Conservation (phyloP, 2,329 filamentous ascomycete genomes). For the Gnomoniopsis sp. region DNA sequence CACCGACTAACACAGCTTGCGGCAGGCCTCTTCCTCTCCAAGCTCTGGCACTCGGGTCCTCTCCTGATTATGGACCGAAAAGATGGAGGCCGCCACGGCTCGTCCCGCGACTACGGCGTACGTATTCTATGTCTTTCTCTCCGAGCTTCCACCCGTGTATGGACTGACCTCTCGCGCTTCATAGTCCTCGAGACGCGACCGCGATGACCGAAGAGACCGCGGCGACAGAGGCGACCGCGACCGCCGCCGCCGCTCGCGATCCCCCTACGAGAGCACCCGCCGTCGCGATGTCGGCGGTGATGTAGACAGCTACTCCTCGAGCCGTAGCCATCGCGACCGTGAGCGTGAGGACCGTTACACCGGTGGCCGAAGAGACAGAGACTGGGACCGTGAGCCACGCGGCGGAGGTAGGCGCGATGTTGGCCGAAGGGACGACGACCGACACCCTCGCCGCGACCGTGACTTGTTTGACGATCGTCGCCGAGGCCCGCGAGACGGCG, state of each 20-base stretch:
- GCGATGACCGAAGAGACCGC: slow-evolving; percentile 59
- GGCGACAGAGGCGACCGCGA: slow-evolving; percentile 35
- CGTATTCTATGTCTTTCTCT: slow-evolving; percentile 23
- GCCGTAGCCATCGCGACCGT: slow-evolving; percentile 85
- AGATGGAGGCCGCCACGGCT: slow-evolving; percentile 49
- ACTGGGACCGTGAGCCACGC: slow-evolving; percentile 35
- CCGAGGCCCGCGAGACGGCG: slow-evolving; percentile 38
- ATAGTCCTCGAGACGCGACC: slow-evolving; percentile 30
- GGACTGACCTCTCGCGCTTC: slow-evolving; percentile 7
- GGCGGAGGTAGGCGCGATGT: slow-evolving; percentile 55
- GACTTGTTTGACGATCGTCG: slow-evolving; percentile 63
- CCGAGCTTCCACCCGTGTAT: not conserved
- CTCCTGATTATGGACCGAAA: slow-evolving; percentile 23
- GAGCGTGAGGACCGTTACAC: slow-evolving; percentile 92
- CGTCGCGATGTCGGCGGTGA: slow-evolving; percentile 71
- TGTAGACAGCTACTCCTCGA: slow-evolving; percentile 82
- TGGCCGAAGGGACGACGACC: slow-evolving; percentile 65
- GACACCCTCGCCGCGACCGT: slow-evolving; percentile 43
- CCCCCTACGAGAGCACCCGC: slow-evolving; percentile 70
- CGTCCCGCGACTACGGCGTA: slow-evolving; percentile 53
- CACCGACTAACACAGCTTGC: slow-evolving; percentile 58
- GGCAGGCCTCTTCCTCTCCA: slow-evolving; percentile 47
- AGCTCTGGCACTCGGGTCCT: slow-evolving; percentile 9
- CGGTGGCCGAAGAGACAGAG: slow-evolving; percentile 42
- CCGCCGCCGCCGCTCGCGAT: slow-evolving; percentile 76